Percentiles rank a stretch among this genome's conserved stretches.
Conservation (phyloP, 192 early-diverging fungal genomes). For the Diversispora epigaea region DNA sequence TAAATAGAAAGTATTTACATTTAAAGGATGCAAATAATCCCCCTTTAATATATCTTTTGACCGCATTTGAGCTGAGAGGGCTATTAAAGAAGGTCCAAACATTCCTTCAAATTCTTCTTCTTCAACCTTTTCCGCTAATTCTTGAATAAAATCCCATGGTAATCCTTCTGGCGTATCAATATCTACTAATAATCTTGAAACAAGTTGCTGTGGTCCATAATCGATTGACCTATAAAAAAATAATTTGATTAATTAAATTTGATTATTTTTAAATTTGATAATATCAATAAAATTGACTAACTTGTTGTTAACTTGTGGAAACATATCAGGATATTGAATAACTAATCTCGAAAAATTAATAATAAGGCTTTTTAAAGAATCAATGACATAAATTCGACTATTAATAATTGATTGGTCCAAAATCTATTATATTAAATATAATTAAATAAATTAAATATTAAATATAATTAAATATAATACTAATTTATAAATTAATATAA, state of each 20-base stretch:
- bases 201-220: constrained; percentile 49
- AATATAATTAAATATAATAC: neutral
- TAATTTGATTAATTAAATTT: neutral
- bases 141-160: constrained; percentile 63
- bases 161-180: constrained; percentile 60
- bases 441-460: constrained; percentile 10
- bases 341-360: constrained; percentile 83
- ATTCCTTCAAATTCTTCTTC: constrained; percentile 67
- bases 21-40: constrained; percentile 49
- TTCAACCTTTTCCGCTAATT: constrained; percentile 58
- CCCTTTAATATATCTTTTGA: constrained; percentile 41
- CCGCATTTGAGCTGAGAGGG: constrained; percentile 49
- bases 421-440: constrained; percentile 39
- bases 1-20: constrained; percentile 39
- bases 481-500: constrained; percentile 19
- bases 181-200: constrained; percentile 50
- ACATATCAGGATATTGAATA: constrained; percentile 87
- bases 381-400: constrained; percentile 60
- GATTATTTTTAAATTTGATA: neutral
- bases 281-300: constrained; percentile 29
- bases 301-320: constrained; percentile 67
- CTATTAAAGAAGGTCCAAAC: constrained; percentile 52
- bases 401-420: constrained; percentile 56
- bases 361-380: constrained; percentile 58
- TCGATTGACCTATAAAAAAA: neutral